phyloP scores from a whole-genome alignment of 2,329 filamentous ascomycete genomes.

The Thielaviopsis ethacetica region DNA sequence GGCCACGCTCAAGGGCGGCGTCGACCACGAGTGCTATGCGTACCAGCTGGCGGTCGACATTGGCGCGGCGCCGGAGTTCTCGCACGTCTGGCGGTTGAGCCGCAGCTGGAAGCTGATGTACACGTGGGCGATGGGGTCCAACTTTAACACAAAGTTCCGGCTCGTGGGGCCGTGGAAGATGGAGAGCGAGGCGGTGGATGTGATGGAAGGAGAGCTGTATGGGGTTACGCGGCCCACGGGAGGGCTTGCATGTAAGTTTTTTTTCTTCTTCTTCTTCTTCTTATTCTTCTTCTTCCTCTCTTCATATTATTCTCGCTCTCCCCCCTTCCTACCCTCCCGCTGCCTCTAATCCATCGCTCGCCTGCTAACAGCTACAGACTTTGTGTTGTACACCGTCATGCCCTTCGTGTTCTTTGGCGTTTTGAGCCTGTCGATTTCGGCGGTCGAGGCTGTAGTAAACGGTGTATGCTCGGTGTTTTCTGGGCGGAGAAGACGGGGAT shows the following conservation, averaged over 20 bases:
- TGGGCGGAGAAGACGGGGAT: not conserved
- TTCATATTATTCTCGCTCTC: not conserved
- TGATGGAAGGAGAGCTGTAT: conserved; percentile 28
- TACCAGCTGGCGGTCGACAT: conserved; percentile 34
- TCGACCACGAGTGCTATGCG: conserved; percentile 33
- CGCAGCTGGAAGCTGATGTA: conserved; percentile 18
- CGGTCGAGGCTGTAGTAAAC: conserved; percentile 13
- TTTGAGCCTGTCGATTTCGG: conserved; percentile 21
- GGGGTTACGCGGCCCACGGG: conserved; percentile 22
- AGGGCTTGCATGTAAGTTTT: conserved; percentile 22
- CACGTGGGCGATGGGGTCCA: conserved; percentile 31
- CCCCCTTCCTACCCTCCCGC: too few relatives aligned
- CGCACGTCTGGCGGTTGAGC: conserved; percentile 18
- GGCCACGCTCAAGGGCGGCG: conserved; percentile 22
- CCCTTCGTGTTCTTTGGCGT: conserved; percentile 22
- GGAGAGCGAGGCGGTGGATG: conserved; percentile 19
- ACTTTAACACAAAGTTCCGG: conserved; percentile 33
- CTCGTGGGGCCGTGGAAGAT: conserved; percentile 28
- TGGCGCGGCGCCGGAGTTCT: conserved; percentile 24
- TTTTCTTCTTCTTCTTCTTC: too few relatives aligned
- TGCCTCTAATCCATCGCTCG: not conserved
- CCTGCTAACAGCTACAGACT: conserved; percentile 15
- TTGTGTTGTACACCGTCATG: conserved; percentile 22
- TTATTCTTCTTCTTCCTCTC: not conserved
- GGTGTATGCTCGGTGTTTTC: too few relatives aligned